These are phyloP conservation scores for Fusarium napiforme DNA, from an alignment of 2,329 filamentous ascomycete species.

Conservation along the genomic window DNA sequence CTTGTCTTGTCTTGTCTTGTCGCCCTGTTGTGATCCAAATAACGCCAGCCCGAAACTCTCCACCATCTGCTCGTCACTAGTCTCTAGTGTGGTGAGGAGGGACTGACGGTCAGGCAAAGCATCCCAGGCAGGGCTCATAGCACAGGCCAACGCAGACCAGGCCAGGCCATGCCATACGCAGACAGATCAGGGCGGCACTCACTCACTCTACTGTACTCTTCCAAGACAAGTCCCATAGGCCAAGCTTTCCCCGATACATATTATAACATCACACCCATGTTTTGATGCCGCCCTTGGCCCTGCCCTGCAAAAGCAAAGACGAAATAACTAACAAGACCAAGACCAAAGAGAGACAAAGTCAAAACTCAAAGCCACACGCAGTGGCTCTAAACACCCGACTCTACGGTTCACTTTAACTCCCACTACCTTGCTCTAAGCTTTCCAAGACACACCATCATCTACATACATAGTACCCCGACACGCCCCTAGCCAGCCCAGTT, in stretches of 20 bases:
- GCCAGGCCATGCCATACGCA: not conserved
- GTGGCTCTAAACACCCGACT: constrained; percentile 36
- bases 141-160: not conserved
- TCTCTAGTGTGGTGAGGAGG: constrained; percentile 24
- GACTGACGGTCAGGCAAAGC: constrained; percentile 35
- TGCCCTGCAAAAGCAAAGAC: constrained; percentile 20
- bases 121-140: constrained; percentile 8
- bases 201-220: not conserved
- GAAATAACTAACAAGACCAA: constrained; percentile 9
- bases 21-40: constrained; percentile 44
- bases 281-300: constrained; percentile 23
- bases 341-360: constrained; percentile 28
- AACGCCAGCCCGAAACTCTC: constrained; percentile 43
- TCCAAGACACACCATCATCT: not conserved
- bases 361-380: constrained; percentile 35
- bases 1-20: constrained; percentile 5
- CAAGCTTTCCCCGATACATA: not conserved
- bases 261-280: constrained; percentile 30
- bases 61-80: constrained; percentile 39
- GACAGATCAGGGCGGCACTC: constrained; percentile 23
- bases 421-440: constrained; percentile 26
- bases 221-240: constrained; percentile 15
- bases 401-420: constrained; percentile 44
- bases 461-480: constrained; percentile 23
- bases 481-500: constrained; percentile 11